These are phyloP conservation scores for Cairneyella variabilis DNA, from an alignment of 495 filamentous ascomycete genomes.

Conservation along the genomic window DNA sequence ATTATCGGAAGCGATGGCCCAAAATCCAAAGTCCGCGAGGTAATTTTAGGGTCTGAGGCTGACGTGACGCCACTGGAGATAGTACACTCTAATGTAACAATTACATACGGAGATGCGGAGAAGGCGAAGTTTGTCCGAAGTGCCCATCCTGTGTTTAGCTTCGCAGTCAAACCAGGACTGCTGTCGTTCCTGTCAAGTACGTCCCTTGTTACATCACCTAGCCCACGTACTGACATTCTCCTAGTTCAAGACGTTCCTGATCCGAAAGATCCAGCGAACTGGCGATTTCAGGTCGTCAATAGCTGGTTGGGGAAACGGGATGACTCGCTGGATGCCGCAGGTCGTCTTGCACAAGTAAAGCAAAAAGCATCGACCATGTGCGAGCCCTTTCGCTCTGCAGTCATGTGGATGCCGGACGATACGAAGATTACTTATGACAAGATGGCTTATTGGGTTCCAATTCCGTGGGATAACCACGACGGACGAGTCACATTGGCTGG, in stretches of 20 bases:
- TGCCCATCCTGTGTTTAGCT: slow-evolving; percentile 15
- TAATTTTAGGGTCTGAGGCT: slow-evolving; percentile 9
- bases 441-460: slow-evolving; percentile 38
- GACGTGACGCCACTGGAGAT: slow-evolving; percentile 14
- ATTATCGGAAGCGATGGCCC: slow-evolving; percentile 48
- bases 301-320: slow-evolving; percentile 12
- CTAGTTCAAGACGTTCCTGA: slow-evolving; percentile 28
- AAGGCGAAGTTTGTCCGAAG: slow-evolving; percentile 14
- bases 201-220: background rate
- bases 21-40: slow-evolving; percentile 26
- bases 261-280: slow-evolving; percentile 37
- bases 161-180: slow-evolving; percentile 12
- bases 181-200: slow-evolving; percentile 16
- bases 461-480: slow-evolving; percentile 42
- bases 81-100: slow-evolving; percentile 16
- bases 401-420: slow-evolving; percentile 41
- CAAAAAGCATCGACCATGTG: slow-evolving; percentile 28
- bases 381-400: slow-evolving; percentile 38
- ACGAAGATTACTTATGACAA: slow-evolving; percentile 35
- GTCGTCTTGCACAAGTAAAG: slow-evolving; percentile 36
- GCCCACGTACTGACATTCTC: background rate
- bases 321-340: slow-evolving; percentile 25
- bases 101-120: slow-evolving; percentile 11
- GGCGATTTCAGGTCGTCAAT: slow-evolving; percentile 31
- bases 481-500: slow-evolving; percentile 51